phyloP scores from a whole-genome alignment of 1,284 basidiomycete genomes.

The Cutaneotrichosporon spelunceum region DNA sequence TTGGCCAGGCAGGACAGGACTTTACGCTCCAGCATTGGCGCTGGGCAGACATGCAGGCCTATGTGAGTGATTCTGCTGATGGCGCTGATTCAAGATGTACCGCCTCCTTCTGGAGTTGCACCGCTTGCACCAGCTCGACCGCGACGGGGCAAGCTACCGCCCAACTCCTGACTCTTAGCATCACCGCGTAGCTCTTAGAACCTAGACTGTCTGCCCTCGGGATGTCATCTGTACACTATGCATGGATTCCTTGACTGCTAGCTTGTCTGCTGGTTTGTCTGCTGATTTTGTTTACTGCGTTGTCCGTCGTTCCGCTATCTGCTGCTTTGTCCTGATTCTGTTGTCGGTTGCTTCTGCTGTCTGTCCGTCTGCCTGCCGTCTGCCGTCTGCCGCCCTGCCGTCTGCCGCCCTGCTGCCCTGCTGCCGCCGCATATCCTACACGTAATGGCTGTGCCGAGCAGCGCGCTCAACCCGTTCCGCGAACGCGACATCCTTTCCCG shows the following conservation, averaged over 20 bases:
- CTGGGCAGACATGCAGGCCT: constrained; percentile 55
- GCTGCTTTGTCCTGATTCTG: too few relatives aligned
- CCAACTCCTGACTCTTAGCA: too few relatives aligned
- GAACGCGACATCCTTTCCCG: constrained; percentile 40
- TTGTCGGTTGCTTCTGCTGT: too few relatives aligned
- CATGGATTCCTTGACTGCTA: not conserved
- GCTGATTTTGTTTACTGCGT: too few relatives aligned
- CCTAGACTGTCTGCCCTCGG: not conserved
- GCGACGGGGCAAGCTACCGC: constrained; percentile 32
- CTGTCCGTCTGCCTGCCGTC: too few relatives aligned
- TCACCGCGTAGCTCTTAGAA: too few relatives aligned
- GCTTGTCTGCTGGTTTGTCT: too few relatives aligned
- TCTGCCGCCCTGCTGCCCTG: too few relatives aligned
- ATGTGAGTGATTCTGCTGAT: constrained; percentile 34
- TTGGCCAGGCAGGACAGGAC: constrained; percentile 52
- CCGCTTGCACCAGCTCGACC: constrained; percentile 43
- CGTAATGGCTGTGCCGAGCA: too few relatives aligned
- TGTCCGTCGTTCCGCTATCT: too few relatives aligned
- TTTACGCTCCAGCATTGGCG: constrained; percentile 54
- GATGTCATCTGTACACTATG: constrained; percentile 1
- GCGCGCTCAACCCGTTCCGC: constrained; percentile 35
- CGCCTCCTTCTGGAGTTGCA: constrained; percentile 47
- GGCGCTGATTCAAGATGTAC: constrained; percentile 37
- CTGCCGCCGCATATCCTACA: too few relatives aligned
- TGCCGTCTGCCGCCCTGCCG: too few relatives aligned